Evolutionary conservation across 129 eudicot genomes (phyloP).

Genomic region (Ambrosia trifida): DNA sequence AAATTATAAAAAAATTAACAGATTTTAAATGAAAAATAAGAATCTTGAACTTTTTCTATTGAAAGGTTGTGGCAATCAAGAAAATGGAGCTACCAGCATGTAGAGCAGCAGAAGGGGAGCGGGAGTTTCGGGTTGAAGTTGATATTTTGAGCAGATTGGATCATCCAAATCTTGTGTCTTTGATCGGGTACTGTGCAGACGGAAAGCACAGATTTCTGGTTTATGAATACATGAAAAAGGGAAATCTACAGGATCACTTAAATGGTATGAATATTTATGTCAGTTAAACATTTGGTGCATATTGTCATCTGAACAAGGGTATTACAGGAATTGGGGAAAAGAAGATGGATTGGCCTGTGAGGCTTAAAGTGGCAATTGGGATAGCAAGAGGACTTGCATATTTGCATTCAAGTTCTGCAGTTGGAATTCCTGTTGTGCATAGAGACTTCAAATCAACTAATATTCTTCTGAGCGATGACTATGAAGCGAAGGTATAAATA

Average conservation of each 20-base stretch:
- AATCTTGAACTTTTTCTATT: slow-evolving; percentile 16
- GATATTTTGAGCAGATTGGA: slow-evolving; percentile 97
- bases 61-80: slow-evolving; percentile 93
- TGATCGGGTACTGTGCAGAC: slow-evolving; percentile 96
- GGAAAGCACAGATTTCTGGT: slow-evolving; percentile 95
- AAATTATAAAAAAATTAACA: neutral
- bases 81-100: slow-evolving; percentile 93
- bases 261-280: slow-evolving; percentile 48
- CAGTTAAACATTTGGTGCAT: neutral
- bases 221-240: slow-evolving; percentile 91
- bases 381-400: slow-evolving; percentile 99
- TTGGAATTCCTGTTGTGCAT: slow-evolving; percentile 94
- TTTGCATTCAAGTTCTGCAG: slow-evolving; percentile 88
- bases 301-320: slow-evolving; percentile 5
- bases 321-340: slow-evolving; percentile 70
- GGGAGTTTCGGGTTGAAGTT: slow-evolving; percentile 95
- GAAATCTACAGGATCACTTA: slow-evolving; percentile 91
- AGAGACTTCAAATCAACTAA: slow-evolving; percentile 99
- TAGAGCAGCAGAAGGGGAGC: slow-evolving; percentile 92
- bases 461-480: slow-evolving; percentile 69
- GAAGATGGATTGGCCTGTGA: slow-evolving; percentile 90
- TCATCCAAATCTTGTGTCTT: slow-evolving; percentile 92
- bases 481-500: slow-evolving; percentile 78
- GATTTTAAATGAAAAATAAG: slow-evolving; percentile 12
- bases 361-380: slow-evolving; percentile 93